phyloP scores from a whole-genome alignment of 257 asterid genomes.

The Fraxinus excelsior region DNA sequence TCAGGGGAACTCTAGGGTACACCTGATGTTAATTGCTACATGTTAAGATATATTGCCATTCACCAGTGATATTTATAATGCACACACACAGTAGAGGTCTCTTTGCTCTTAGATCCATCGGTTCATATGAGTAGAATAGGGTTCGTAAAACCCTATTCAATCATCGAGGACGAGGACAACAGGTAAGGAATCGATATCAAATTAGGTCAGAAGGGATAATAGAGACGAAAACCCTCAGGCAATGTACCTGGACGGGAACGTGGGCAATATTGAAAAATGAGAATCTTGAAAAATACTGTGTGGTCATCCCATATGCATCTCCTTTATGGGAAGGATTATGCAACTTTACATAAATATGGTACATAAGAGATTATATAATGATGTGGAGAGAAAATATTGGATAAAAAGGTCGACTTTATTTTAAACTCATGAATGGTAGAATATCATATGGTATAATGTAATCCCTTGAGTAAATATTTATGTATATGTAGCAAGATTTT shows the following conservation, averaged over 20 bases:
- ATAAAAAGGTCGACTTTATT: too few species aligned
- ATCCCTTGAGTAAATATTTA: too few species aligned
- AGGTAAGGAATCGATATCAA: background rate
- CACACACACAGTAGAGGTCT: background rate
- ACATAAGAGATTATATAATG: too few species aligned
- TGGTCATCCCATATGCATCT: background rate
- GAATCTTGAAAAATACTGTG: background rate
- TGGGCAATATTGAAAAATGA: background rate
- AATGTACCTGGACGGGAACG: background rate
- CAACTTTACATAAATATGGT: too few species aligned
- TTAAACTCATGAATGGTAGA: too few species aligned
- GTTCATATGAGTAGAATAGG: background rate
- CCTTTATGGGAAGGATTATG: too few species aligned
- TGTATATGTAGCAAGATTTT: too few species aligned
- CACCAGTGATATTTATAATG: background rate
- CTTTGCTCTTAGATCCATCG: background rate
- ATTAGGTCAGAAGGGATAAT: background rate
- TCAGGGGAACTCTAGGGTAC: slow-evolving; percentile 26
- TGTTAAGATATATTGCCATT: background rate
- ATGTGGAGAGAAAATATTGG: too few species aligned
- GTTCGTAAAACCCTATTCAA: too few species aligned
- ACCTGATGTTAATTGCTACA: background rate
- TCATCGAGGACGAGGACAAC: background rate
- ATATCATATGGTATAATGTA: too few species aligned
- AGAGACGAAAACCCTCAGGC: background rate